A percentile compares a stretch with the other conserved stretches of the same genome.
Evolutionary conservation across 805 yeast genomes (phyloP).

Genomic region (Diddensiella santjacobensis): DNA sequence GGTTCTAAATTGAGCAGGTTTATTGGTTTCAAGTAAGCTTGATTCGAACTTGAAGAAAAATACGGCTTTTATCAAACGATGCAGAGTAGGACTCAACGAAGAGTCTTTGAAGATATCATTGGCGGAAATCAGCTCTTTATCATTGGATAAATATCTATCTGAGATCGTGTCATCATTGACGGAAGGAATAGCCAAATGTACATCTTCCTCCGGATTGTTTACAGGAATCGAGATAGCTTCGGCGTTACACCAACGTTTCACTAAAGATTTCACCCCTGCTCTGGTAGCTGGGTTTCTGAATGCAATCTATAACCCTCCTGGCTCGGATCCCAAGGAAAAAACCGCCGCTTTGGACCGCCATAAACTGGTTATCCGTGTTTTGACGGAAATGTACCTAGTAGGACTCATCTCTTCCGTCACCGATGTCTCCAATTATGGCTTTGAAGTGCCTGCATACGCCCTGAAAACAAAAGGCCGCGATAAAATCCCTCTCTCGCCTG

Average conservation of each 20-base stretch:
- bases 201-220: slow-evolving; percentile 52
- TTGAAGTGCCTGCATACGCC: slow-evolving; percentile 43
- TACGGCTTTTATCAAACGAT: slow-evolving; percentile 67
- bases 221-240: slow-evolving; percentile 67
- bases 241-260: slow-evolving; percentile 74
- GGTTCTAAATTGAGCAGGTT: background rate
- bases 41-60: slow-evolving; percentile 82
- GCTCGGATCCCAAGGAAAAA: slow-evolving; percentile 24
- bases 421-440: slow-evolving; percentile 37
- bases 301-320: slow-evolving; percentile 25
- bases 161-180: slow-evolving; percentile 61
- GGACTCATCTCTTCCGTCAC: slow-evolving; percentile 51
- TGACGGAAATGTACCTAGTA: slow-evolving; percentile 55
- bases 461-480: slow-evolving; percentile 17
- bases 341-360: slow-evolving; percentile 40
- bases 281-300: slow-evolving; percentile 38
- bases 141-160: slow-evolving; percentile 68
- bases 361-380: slow-evolving; percentile 45
- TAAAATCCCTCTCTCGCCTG: slow-evolving; percentile 30
- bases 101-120: slow-evolving; percentile 49
- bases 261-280: slow-evolving; percentile 46
- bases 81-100: slow-evolving; percentile 52
- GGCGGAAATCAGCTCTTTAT: slow-evolving; percentile 57
- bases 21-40: slow-evolving; percentile 12
- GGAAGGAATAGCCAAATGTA: slow-evolving; percentile 56